A percentile compares a stretch with the other conserved stretches of the same genome.
These are phyloP conservation scores for Pyrenopolyporus hunteri DNA, from an alignment of 495 filamentous ascomycete genomes.

Conservation along the genomic window DNA sequence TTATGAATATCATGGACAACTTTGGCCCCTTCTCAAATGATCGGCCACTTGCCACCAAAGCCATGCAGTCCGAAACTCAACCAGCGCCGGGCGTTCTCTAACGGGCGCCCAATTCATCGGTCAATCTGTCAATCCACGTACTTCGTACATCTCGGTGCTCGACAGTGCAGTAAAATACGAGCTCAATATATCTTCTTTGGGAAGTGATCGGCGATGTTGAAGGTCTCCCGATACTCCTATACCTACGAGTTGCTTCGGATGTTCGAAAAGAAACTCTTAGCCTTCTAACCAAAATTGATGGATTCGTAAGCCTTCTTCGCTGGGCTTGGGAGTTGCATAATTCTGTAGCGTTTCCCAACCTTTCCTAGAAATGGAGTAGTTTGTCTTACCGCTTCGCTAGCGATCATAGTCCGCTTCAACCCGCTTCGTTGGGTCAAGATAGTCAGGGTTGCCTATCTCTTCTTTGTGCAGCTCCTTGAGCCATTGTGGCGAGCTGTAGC, in stretches of 20 bases:
- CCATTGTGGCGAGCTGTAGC: conserved; percentile 19
- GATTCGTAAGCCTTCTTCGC: conserved; percentile 16
- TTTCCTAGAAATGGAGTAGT: not conserved
- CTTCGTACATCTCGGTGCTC: conserved; percentile 14
- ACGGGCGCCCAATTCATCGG: not conserved
- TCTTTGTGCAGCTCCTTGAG: not conserved
- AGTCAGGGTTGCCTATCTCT: not conserved
- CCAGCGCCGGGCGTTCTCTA: conserved; percentile 8
- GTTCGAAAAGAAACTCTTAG: conserved; percentile 2
- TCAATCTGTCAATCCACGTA: conserved; percentile 5
- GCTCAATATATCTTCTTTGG: not conserved
- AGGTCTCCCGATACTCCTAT: conserved; percentile 11
- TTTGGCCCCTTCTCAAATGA: conserved; percentile 26
- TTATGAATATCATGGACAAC: conserved; percentile 20
- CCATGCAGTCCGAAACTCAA: conserved; percentile 21
- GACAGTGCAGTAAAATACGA: conserved; percentile 31
- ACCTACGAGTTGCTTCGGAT: not conserved
- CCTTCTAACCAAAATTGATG: conserved; percentile 10
- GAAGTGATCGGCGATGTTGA: conserved; percentile 22
- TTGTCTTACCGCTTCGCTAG: not conserved
- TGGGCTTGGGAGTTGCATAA: conserved; percentile 4
- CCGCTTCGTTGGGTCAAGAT: not conserved
- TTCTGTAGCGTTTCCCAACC: not conserved
- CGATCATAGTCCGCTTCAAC: not conserved
- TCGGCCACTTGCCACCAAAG: conserved; percentile 31